Evolutionary conservation across 108 stramenopile species (phyloP), one percentile per base, ranked within the genome.

Genomic region (Nitzschia inconspicua): DNA sequence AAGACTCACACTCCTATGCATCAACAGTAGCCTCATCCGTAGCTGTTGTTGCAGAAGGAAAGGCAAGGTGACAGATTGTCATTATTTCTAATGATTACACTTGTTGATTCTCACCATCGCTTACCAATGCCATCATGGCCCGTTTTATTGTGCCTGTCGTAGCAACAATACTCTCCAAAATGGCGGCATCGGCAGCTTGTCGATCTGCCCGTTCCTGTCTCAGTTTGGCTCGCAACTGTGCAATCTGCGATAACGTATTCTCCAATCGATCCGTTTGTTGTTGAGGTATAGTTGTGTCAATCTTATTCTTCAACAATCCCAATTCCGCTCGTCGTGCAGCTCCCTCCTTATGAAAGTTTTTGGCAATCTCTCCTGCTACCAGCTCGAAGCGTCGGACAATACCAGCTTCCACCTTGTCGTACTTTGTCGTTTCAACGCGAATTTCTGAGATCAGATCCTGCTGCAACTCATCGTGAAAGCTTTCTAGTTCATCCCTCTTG

Each of bases 391-490:
- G 68, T 50, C 76, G 72, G 14, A 83, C 63, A 43, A 83, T 49
- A 10, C 78, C 73, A 22, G 73, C 82, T 49, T 83, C 76, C 27
- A 79, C 66, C 63, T 83, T 80, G 47, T 80, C 66, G 3, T 69
- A 76, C 56, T 78, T 84, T 51, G 65, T 60, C 35, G 52, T 61
- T 68, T 84, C 83, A 35, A 78, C 66, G 18, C 47, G 60, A 13
- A 84, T 34, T 29, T 63, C 56, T 6, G 79, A 75, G 16, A 65
- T 56, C 14, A 72, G 49, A 28, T 64, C 55, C 41, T 48, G 56
- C n/a, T 44, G 20, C 29, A 72, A 23, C 20, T 64, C 63, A 32
- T 63, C 16, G 10, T 62, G 70, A 6, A 72, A 16, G 37, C 57
- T 34, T 13, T 72, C 70, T 42, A 72, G 42, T 32, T 64, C 46